Conservation (phyloP, 2,329 filamentous ascomycete species). For the Sporothrix sp. region DNA sequence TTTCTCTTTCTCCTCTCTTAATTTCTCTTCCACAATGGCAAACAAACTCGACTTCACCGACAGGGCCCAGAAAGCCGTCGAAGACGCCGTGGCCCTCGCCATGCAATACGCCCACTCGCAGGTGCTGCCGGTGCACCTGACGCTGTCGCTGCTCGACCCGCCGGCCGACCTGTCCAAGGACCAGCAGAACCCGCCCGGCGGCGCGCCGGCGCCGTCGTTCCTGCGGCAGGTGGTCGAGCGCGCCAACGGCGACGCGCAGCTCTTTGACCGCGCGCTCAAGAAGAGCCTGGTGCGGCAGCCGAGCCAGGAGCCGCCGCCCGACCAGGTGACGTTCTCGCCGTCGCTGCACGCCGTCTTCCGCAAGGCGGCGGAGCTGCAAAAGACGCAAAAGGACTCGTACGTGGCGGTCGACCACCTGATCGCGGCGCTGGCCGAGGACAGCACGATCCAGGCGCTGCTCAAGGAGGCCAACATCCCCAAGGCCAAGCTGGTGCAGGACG, state of each 20-base stretch:
- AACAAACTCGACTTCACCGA: constrained; percentile 88
- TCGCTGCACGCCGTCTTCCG: constrained; percentile 73
- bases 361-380: constrained; percentile 79
- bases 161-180: constrained; percentile 69
- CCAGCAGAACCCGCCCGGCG: constrained; percentile 65
- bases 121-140: constrained; percentile 81
- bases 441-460: constrained; percentile 60
- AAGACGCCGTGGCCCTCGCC: constrained; percentile 78
- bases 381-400: constrained; percentile 94
- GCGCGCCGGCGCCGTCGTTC: constrained; percentile 53
- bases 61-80: constrained; percentile 77
- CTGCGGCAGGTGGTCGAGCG: constrained; percentile 92
- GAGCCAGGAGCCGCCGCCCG: constrained; percentile 89
- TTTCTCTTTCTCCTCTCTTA: too few relatives aligned
- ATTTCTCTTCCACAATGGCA: constrained; percentile 46
- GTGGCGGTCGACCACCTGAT: constrained; percentile 95
- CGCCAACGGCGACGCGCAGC: constrained; percentile 84
- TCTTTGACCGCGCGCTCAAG: constrained; percentile 82
- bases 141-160: constrained; percentile 69
- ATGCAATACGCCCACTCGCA: constrained; percentile 88
- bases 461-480: constrained; percentile 88
- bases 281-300: constrained; percentile 83
- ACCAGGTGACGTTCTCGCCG: constrained; percentile 74
- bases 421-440: constrained; percentile 70
- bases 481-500: constrained; percentile 77